Base-by-base conservation (phyloP, 768 basidiomycete genomes). In the Mycena maculata region DNA sequence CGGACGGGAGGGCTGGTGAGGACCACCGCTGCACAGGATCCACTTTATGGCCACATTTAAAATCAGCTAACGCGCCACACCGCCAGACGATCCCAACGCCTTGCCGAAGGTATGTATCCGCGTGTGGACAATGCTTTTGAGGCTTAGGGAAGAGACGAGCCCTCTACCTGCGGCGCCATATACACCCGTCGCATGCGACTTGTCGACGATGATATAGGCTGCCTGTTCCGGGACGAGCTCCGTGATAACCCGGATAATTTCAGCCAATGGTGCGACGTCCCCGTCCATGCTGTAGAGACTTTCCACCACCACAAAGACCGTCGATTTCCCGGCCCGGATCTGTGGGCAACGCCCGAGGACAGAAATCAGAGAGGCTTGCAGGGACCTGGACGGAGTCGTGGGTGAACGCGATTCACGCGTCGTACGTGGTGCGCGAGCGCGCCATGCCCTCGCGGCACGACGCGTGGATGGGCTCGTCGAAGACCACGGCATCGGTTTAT, bases 81-180 rank as follows among this genome's bases (percentile, higher is more conserved):
- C 89, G 67, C 91, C 91, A 0, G 86, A 84, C 18, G 83, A 82
- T 3, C 86, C 88, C 20, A 90, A 77, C 0, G 87, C 88, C 69
- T 90, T 89, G 10, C 87, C 83, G 67, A 89, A 87, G 0, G 87
- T 87, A 72, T 87, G 85, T 18, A 89, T 67, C 27, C 82, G 77
- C 5, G 86, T 81, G 2, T 80, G 77, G 4, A 88, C 75, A 16
- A 82, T 78, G 20, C 80, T 73, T 53, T 80, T 77, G 44, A 87
- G 74, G 0, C 83, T 84, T 7, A 87, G 76, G n/a, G 75, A 68
- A 42, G 78, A 74, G 16, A 83, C 80, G 38, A 55, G 27, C 44
- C 44, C 44, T 11, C 44, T 11, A 9, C n/a, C 44, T 9, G 15
- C 22, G 9, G 44, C 18, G 18, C 44, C 44, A 9, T 20, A 20